These are phyloP conservation scores for Leersia perrieri DNA, from an alignment of 176 grass and related monocot genomes.

Conservation along the genomic window DNA sequence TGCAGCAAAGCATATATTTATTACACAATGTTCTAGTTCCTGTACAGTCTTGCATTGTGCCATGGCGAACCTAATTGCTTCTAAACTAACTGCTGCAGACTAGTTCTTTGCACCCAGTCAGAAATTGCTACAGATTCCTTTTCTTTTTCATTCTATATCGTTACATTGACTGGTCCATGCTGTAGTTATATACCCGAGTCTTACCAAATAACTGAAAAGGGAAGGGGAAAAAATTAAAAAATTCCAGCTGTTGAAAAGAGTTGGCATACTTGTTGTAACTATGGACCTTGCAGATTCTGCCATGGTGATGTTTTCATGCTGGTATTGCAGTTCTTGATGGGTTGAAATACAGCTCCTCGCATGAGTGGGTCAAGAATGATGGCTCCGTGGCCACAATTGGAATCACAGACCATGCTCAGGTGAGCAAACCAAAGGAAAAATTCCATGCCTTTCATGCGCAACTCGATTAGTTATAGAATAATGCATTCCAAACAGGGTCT, in stretches of 20 bases:
- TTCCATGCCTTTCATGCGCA: neutral
- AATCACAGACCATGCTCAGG: slow-evolving; percentile 94
- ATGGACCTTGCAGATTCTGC: neutral
- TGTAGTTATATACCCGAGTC: neutral
- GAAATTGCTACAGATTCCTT: neutral
- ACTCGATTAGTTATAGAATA: neutral
- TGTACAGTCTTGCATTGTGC: slow-evolving; percentile 4
- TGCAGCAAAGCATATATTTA: neutral
- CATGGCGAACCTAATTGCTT: too few relatives aligned
- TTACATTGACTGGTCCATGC: neutral
- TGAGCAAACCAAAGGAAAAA: neutral
- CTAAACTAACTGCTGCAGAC: neutral
- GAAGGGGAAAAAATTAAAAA: neutral
- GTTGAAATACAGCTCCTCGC: slow-evolving; percentile 53
- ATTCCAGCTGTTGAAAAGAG: neutral
- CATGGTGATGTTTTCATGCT: neutral
- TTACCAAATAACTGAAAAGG: neutral
- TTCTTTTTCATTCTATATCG: neutral
- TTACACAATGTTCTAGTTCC: neutral
- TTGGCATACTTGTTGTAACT: neutral
- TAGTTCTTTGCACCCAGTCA: neutral
- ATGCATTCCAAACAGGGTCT: neutral
- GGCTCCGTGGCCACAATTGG: slow-evolving; percentile 71
- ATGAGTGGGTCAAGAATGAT: slow-evolving; percentile 70
- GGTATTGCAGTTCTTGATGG: slow-evolving; percentile 49